Percentiles rank a stretch among this genome's conserved stretches.
Evolutionary conservation across 305 asterid genomes (phyloP).

Genomic region (Plantago coronopus): DNA sequence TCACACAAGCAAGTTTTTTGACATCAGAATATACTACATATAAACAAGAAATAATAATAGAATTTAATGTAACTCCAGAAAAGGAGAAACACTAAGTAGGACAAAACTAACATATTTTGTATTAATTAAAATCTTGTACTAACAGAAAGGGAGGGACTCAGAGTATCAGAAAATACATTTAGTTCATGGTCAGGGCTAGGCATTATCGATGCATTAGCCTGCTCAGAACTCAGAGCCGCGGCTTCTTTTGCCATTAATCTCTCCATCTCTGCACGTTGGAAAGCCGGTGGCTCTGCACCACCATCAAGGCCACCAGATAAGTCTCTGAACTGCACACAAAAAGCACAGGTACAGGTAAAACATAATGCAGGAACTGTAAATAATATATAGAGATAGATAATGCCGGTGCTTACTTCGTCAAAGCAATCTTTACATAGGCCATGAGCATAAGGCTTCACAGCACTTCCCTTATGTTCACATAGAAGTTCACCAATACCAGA

Average conservation of each 20-base stretch:
- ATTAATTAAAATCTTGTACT: no score
- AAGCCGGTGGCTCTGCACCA: constrained; percentile 90
- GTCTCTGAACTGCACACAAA: constrained; percentile 55
- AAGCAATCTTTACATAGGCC: constrained; percentile 76
- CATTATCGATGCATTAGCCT: not conserved
- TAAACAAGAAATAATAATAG: no score
- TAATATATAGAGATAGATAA: not conserved
- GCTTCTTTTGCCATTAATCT: constrained; percentile 47
- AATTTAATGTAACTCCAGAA: no score
- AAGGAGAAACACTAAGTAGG: no score
- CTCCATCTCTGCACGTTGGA: constrained; percentile 72
- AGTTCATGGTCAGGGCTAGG: not conserved
- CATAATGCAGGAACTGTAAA: not conserved
- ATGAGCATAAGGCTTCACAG: constrained; percentile 53
- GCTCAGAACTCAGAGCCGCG: constrained; percentile 31
- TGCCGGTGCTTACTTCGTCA: constrained; percentile 39
- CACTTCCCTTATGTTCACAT: constrained; percentile 57
- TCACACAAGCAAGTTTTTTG: no score
- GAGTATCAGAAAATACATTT: constrained; percentile 30
- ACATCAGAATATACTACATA: no score
- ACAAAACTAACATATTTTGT: no score
- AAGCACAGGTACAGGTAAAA: not conserved
- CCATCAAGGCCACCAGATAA: constrained; percentile 81
- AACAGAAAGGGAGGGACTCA: not conserved
- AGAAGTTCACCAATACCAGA: constrained; percentile 53